Conservation (phyloP, 805 yeast species). For the Tetrapisispora namnaoensis region DNA sequence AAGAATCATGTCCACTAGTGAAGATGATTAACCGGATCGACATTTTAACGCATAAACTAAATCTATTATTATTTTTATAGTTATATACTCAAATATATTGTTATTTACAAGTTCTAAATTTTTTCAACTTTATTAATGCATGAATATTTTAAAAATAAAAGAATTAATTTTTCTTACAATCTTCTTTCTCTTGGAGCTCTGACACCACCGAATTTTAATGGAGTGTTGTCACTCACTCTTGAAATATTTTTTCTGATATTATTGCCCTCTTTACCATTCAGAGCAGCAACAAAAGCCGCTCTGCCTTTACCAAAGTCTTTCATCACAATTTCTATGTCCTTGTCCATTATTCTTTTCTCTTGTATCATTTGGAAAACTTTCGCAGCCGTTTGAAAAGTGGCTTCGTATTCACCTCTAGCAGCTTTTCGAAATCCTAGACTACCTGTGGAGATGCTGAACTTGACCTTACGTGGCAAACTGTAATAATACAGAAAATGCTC, state of each 20-base stretch:
- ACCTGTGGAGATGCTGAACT: constrained; percentile 67
- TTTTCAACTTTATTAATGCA: neutral
- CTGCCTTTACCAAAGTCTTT: constrained; percentile 86
- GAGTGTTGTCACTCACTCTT: constrained; percentile 69
- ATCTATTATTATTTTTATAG: neutral
- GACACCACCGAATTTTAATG: constrained; percentile 86
- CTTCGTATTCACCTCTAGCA: constrained; percentile 88
- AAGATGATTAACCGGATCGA: constrained; percentile 9
- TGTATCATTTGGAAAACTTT: constrained; percentile 63
- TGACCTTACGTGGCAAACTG: constrained; percentile 68
- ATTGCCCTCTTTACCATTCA: constrained; percentile 82
- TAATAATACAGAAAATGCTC: constrained; percentile 69
- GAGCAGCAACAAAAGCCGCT: constrained; percentile 72
- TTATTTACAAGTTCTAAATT: constrained; percentile 1
- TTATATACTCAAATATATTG: neutral
- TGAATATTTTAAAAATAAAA: neutral
- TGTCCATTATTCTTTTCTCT: constrained; percentile 46
- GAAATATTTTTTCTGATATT: constrained; percentile 54
- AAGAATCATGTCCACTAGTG: constrained; percentile 41
- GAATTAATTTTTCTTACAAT: constrained; percentile 30
- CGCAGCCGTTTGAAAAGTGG: constrained; percentile 75
- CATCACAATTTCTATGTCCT: constrained; percentile 64
- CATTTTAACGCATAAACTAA: neutral
- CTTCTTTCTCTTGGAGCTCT: constrained; percentile 77
- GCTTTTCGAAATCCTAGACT: constrained; percentile 81